Percentiles rank a stretch among this genome's conserved stretches.
Evolutionary conservation across 2,329 filamentous ascomycete species (phyloP).

Genomic region (Curvularia lunata): DNA sequence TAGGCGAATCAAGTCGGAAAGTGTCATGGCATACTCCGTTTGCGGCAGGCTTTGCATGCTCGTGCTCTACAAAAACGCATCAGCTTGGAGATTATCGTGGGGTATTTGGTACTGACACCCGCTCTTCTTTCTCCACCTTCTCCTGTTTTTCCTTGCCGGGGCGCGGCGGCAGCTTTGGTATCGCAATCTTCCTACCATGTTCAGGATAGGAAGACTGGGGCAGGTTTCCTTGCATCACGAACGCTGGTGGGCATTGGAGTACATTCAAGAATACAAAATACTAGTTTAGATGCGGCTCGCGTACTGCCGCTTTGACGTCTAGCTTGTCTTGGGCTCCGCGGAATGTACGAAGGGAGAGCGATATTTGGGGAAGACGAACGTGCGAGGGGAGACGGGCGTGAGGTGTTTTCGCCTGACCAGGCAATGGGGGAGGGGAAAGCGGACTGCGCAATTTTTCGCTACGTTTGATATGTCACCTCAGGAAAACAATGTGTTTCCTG

Average conservation of each 20-base stretch:
- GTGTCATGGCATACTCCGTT: constrained; percentile 22
- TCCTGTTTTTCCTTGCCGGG: constrained; percentile 10
- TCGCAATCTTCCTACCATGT: constrained; percentile 24
- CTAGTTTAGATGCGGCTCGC: constrained; percentile 4
- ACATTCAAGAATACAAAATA: background rate
- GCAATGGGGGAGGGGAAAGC: background rate
- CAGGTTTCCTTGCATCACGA: constrained; percentile 8
- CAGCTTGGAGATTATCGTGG: background rate
- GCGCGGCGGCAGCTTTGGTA: constrained; percentile 19
- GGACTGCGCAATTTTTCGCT: background rate
- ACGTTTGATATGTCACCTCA: background rate
- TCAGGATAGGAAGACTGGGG: background rate
- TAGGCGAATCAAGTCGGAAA: background rate
- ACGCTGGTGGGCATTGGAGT: constrained; percentile 1
- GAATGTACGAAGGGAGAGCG: background rate
- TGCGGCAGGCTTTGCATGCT: constrained; percentile 35
- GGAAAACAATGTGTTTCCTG: background rate
- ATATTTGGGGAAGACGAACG: background rate
- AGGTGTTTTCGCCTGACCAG: background rate
- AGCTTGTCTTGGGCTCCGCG: background rate
- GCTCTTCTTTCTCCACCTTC: constrained; percentile 22
- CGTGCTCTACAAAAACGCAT: constrained; percentile 18
- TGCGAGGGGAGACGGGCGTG: background rate
- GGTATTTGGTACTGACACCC: constrained; percentile 22
- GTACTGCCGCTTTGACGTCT: background rate